Evolutionary conservation across 768 basidiomycete genomes (phyloP).

Genomic region (Tulasnella sp.): DNA sequence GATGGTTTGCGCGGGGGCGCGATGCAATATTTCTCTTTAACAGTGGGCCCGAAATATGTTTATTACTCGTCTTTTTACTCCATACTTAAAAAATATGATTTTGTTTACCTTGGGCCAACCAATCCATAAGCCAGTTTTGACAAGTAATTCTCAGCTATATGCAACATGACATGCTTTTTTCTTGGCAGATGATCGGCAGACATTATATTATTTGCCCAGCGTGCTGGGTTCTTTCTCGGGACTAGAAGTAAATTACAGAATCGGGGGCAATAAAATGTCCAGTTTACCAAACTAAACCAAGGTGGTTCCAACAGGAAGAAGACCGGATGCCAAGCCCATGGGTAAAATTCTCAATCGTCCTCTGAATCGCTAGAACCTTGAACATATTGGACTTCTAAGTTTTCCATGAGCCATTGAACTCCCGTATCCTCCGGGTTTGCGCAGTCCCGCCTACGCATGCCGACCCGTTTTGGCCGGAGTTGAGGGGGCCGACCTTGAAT

Average conservation of each 20-base stretch:
- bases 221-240: not conserved
- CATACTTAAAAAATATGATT: no score
- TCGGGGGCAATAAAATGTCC: not conserved
- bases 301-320: not conserved
- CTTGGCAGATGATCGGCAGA: not conserved
- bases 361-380: slow-evolving; percentile 23
- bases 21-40: not conserved
- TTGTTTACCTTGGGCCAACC: no score
- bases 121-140: no score
- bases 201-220: not conserved
- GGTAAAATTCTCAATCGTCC: not conserved
- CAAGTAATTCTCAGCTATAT: not conserved
- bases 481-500: slow-evolving; percentile 13
- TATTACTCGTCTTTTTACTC: no score
- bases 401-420: slow-evolving; percentile 19
- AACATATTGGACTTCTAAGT: slow-evolving; percentile 15
- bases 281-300: not conserved
- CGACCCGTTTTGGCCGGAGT: slow-evolving; percentile 8
- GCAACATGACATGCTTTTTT: not conserved
- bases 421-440: slow-evolving; percentile 19
- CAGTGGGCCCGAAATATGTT: no score
- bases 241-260: not conserved
- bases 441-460: slow-evolving; percentile 22
- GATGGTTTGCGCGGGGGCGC: not conserved
- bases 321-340: not conserved